phyloP scores from a whole-genome alignment of 2,329 filamentous ascomycete species.

The Lasiodiplodia sp. region DNA sequence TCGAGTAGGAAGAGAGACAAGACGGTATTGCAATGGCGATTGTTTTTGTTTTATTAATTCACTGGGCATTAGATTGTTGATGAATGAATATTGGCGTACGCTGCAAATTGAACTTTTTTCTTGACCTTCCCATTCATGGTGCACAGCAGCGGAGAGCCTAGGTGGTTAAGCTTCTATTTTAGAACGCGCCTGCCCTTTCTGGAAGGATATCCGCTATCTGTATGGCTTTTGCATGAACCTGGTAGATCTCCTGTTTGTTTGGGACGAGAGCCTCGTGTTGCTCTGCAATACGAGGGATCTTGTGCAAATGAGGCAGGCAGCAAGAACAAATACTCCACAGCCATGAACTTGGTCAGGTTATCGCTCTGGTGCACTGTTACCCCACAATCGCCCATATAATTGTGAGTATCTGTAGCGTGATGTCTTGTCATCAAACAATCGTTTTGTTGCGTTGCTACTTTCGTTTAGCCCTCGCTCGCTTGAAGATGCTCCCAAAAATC shows the following conservation, averaged over 20 bases:
- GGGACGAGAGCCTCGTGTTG: not conserved
- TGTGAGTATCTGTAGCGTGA: too few relatives aligned
- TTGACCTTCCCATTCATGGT: too few relatives aligned
- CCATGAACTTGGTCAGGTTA: not conserved
- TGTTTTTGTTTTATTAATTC: too few relatives aligned
- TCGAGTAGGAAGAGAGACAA: too few relatives aligned
- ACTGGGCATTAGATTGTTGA: too few relatives aligned
- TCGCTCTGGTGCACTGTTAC: not conserved
- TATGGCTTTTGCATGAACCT: not conserved
- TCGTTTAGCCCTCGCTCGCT: too few relatives aligned
- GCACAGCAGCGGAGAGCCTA: too few relatives aligned
- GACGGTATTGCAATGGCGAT: fast-evolving
- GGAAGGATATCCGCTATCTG: not conserved
- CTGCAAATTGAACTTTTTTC: too few relatives aligned
- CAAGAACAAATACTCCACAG: not conserved
- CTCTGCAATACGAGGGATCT: constrained; percentile 5
- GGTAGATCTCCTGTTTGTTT: not conserved
- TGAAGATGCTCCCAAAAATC: not conserved
- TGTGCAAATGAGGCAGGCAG: constrained; percentile 19
- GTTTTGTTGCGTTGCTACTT: too few relatives aligned
- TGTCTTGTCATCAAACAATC: too few relatives aligned
- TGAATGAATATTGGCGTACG: too few relatives aligned
- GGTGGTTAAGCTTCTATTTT: too few relatives aligned
- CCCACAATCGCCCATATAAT: not conserved
- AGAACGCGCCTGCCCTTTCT: not conserved